Percentiles rank a stretch among this genome's conserved stretches.
Evolutionary conservation across 371 early-diverging fungal species (phyloP).

Genomic region (Thermomucor indicae-seudaticae): DNA sequence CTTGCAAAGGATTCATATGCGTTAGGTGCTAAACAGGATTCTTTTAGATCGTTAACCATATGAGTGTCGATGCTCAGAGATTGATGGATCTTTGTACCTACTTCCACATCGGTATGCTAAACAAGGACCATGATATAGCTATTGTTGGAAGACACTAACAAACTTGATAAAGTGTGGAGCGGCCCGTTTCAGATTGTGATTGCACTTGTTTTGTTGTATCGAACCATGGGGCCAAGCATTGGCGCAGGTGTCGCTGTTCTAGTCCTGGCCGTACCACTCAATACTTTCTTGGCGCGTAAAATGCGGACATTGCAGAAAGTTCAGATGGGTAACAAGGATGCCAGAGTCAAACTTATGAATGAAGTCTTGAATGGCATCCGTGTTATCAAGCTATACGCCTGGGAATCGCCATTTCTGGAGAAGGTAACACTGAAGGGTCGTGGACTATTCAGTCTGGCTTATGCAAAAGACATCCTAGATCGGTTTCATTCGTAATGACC

Average conservation of each 20-base stretch:
- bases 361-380: conserved; percentile 92
- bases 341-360: conserved; percentile 86
- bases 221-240: conserved; percentile 78
- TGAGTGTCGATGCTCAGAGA: conserved; percentile 88
- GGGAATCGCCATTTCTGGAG: conserved; percentile 68
- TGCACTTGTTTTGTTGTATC: conserved; percentile 75
- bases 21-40: no score
- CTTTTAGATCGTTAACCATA: conserved; percentile 78
- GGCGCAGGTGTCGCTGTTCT: conserved; percentile 89
- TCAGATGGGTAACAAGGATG: conserved; percentile 91
- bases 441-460: no score
- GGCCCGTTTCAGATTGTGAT: conserved; percentile 89
- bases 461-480: no score
- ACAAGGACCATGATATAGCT: neutral
- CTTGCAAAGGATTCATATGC: no score
- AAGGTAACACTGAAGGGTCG: no score
- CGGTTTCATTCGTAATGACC: conserved; percentile 67
- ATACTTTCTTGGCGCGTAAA: conserved; percentile 54
- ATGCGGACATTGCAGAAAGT: conserved; percentile 75
- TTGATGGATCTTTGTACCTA: conserved; percentile 69
- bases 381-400: conserved; percentile 86
- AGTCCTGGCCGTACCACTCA: conserved; percentile 72
- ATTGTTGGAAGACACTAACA: neutral
- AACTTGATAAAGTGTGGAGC: conserved; percentile 60
- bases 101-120: conserved; percentile 60